Evolutionary conservation across 2,329 filamentous ascomycete genomes (phyloP), one percentile per base, ranked within the genome.

Genomic region (Pseudogymnoascus sp.): DNA sequence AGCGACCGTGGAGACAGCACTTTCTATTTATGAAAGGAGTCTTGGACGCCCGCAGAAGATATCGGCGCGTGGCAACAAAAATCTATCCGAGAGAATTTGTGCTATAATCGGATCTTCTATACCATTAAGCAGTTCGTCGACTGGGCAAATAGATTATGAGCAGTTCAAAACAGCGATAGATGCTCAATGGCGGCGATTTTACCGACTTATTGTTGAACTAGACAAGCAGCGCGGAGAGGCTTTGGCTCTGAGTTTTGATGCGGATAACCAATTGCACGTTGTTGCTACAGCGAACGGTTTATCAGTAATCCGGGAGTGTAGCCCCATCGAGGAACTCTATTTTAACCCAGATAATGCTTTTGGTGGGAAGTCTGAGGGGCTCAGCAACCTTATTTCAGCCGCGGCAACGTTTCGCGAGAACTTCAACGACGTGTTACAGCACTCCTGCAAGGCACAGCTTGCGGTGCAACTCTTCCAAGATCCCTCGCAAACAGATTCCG

Each of bases 101-200:
- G 81, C 84, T 4, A 85, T 89, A 0, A 81, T 96, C 37, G 85
- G 87, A 14, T 83, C 86, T 5, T 89, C 88, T 9, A 86, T 90
- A 12, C 81, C 83, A 0, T 77, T 93, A 37, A 82, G 84, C 49
- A 85, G 85, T 61, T 80, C 78, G 31, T 77, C 84, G 8, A 81
- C 85, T 12, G 86, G 86, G 12, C 83, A 82, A 28, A 85, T 90
- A 75, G 89, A 96, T 70, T 91, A 90, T 68, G 85, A 89, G 23
- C 82, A 87, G 63, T 95, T 93, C 72, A 83, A 89, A 63, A 78
- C 81, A 35, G 87, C 90, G 33, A 87, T 88, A 61, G 89, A 95
- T 71, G 82, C 84, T 9, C 92, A 96, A 73, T 99, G 95, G 95
- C 86, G 89, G 66, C 85, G 90, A 60, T 96, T 96, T 75, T 96